Evolutionary conservation across 179 eudicot genomes (phyloP).

Genomic region (Spinacia oleracea): DNA sequence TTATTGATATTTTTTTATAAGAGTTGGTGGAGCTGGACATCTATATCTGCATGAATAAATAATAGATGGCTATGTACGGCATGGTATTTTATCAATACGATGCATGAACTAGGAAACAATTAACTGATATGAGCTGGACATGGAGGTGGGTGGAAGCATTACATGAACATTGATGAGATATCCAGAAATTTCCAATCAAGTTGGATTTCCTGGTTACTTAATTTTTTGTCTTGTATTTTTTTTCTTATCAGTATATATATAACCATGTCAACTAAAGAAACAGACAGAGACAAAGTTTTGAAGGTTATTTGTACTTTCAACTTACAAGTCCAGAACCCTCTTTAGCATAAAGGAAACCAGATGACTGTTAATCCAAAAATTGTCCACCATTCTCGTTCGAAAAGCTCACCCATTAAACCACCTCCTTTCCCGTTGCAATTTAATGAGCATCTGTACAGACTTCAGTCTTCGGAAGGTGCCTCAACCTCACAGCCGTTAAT

Average conservation of each 20-base stretch:
- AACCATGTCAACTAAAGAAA: background rate
- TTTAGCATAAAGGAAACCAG: background rate
- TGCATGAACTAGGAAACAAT: conserved; percentile 15
- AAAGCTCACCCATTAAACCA: conserved; percentile 25
- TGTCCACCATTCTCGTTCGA: conserved; percentile 23
- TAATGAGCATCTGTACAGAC: conserved; percentile 15
- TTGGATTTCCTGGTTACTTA: background rate
- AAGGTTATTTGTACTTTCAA: background rate
- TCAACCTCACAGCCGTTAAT: conserved; percentile 18
- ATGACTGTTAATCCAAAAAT: conserved; percentile 16
- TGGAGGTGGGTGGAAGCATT: conserved; percentile 11
- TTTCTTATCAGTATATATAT: background rate
- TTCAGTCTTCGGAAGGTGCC: conserved; percentile 12
- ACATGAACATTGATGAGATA: conserved; percentile 12
- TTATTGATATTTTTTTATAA: background rate
- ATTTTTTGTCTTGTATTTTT: background rate
- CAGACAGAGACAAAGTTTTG: background rate
- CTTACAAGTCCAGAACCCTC: background rate
- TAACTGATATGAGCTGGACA: conserved; percentile 11
- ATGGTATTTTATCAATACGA: background rate
- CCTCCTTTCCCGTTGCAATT: conserved; percentile 21
- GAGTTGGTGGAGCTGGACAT: conserved; percentile 10
- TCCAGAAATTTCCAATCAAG: background rate
- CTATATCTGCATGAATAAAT: background rate
- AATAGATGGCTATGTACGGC: background rate